Base-by-base conservation (phyloP, 1,284 basidiomycete genomes). In the Mycosarcoma maydis region DNA sequence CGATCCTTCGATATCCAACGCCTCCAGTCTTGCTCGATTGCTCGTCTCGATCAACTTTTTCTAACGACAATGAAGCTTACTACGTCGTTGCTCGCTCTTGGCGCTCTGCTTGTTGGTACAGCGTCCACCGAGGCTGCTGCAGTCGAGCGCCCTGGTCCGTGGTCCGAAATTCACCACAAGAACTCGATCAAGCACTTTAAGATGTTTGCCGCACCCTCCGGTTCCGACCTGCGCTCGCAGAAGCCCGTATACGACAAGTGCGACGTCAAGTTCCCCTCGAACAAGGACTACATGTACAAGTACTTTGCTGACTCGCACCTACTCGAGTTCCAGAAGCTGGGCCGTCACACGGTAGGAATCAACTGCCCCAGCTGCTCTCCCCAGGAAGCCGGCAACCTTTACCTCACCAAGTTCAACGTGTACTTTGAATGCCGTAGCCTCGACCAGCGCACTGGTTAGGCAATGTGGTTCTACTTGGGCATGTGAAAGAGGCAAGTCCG, bases 331-430 rank as follows among this genome's bases (percentile, higher is more conserved):
- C 40, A 59, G 38, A 22, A 38, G 23, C n/a, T 66, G 4, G 27
- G 43, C 34, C 16, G 3, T 14, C 37, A 55, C 30, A 33, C 23
- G 10, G 36, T 66, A 7, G 41, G 38, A 10, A 43, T 40, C 37
- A 66, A 59, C 43, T 59, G 62, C 41, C 47, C 54, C 47, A 22
- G 59, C 17, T 66, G 62, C 52, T 27, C 33, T 2, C 36, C 45
- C 6, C 33, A 19, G 20, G 4, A 17, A 17, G 24, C 59, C 13
- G 47, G 47, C 22, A 32, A 58, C 36, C 20, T 40, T 23, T 57
- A 52, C 42, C 11, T 6, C n/a, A 54, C 37, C 37, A 26, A 45
- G 37, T 32, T 57, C 30, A 13, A 6, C 10, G 17, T 0, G 23
- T 41, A 44, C 44, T 36, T 65, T 24, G n/a, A 48, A 8, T 65